Conservation (phyloP, 371 early-diverging fungal species). For the Entomophthora muscae region DNA sequence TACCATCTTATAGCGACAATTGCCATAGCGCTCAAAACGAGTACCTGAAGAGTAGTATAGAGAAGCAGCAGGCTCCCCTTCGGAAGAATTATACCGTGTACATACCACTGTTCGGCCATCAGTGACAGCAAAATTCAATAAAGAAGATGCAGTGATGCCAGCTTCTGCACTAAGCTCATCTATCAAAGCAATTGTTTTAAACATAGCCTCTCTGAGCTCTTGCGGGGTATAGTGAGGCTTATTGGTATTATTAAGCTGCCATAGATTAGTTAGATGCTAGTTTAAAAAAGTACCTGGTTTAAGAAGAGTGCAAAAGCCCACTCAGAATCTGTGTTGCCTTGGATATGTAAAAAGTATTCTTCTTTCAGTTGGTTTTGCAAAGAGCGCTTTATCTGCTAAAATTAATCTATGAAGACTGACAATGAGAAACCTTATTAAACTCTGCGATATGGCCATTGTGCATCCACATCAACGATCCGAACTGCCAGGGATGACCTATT, state of each 20-base stretch:
- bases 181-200: conserved; percentile 47
- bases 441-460: conserved; percentile 65
- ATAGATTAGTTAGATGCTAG: not conserved
- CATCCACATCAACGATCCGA: conserved; percentile 74
- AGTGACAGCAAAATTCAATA: conserved; percentile 77
- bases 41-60: conserved; percentile 60
- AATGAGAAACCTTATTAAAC: conserved; percentile 35
- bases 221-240: conserved; percentile 26
- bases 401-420: not conserved
- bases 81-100: conserved; percentile 53
- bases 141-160: conserved; percentile 35
- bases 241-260: conserved; percentile 32
- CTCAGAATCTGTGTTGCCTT: conserved; percentile 76
- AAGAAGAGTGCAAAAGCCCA: conserved; percentile 74
- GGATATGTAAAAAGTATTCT: conserved; percentile 42
- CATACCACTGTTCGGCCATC: conserved; percentile 64
- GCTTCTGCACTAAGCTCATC: conserved; percentile 48
- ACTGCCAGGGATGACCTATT: conserved; percentile 51
- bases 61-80: conserved; percentile 50
- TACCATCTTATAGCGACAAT: conserved; percentile 56
- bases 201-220: conserved; percentile 50
- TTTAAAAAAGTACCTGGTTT: conserved; percentile 27
- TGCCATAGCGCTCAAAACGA: conserved; percentile 32
- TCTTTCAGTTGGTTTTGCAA: conserved; percentile 44
- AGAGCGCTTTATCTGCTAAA: conserved; percentile 43